A percentile compares a stretch with the other conserved stretches of the same genome.
Conservation (phyloP, 2,329 filamentous ascomycete genomes). For the Venturia oleaginea region DNA sequence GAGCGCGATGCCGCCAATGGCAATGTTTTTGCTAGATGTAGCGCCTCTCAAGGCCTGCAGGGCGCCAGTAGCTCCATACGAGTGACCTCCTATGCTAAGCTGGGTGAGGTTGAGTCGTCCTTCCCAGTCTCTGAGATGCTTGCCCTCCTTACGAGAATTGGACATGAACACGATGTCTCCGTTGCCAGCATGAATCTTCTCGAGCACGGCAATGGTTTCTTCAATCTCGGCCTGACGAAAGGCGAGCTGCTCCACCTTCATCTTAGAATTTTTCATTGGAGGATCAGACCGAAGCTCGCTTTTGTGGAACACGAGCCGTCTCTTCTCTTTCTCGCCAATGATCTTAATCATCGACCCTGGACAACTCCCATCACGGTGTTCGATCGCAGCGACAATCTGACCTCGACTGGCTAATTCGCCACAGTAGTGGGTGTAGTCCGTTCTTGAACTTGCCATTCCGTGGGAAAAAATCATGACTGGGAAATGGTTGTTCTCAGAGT, state of each 20-base stretch:
- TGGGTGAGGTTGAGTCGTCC: constrained; percentile 6
- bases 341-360: constrained; percentile 62
- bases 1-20: constrained; percentile 3
- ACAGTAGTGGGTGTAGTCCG: constrained; percentile 72
- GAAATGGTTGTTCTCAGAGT: constrained; percentile 47
- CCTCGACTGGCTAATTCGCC: constrained; percentile 74
- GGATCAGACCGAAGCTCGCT: constrained; percentile 27
- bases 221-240: constrained; percentile 12
- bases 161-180: constrained; percentile 1
- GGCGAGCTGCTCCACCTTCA: constrained; percentile 9
- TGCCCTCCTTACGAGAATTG: constrained; percentile 12
- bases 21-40: background rate
- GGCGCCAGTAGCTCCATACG: constrained; percentile 66
- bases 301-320: constrained; percentile 30
- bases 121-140: constrained; percentile 6
- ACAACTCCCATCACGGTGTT: constrained; percentile 74
- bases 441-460: constrained; percentile 70
- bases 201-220: constrained; percentile 3
- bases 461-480: constrained; percentile 82
- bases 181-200: background rate
- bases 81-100: constrained; percentile 54
- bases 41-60: constrained; percentile 62
- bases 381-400: constrained; percentile 69
- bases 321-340: constrained; percentile 31
- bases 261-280: background rate